Base-by-base conservation (phyloP, 2,329 filamentous ascomycete genomes). In the Hypoxylon sp. region DNA sequence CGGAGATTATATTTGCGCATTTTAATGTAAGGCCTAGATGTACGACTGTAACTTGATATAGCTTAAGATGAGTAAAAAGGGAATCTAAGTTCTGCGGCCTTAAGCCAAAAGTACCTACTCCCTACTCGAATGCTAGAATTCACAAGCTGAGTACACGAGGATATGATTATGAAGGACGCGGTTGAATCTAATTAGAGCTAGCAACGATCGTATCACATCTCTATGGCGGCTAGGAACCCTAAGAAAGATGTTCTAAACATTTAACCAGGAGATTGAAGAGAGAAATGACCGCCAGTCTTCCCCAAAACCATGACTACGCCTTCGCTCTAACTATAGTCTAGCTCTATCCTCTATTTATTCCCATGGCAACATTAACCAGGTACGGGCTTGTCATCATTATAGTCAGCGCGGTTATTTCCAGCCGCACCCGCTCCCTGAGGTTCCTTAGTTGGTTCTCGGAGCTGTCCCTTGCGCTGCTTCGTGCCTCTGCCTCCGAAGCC, bases 401-500 rank as follows among this genome's bases (percentile, higher is more conserved):
- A 32, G 10, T 11, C 11, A 15, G 5, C 32, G 24, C 8, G 37
- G 17, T 19, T 10, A 1, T 48, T 35, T 10, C 57, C 10, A 3
- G 52, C 17, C 27, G 8, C 31, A 10, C 27, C 17, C 19, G 8
- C 13, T 6, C 8, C 13, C 13, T 51, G 24, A 8, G 37, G n/a
- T 7, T 48, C 50, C 17, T 60, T 37, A 11, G 6, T n/a, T 6
- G 6, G n/a, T 19, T 47, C 48, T 19, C 3, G 48, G 24, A 47
- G 46, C 15, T 42, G 27, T 6, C 5, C 52, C 6, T 27, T 31
- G 15, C 15, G 10, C 35, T 50, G 32, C 42, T 58, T 66, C 17
- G 65, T 69, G 31, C 67, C 79, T 27, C 81, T 74, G 0, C 84
- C 85, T 0, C 79, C 81, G 70, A 87, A 88, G 0, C 83, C 85